phyloP scores from a whole-genome alignment of 179 eudicot genomes.

The Actinidia polygama region DNA sequence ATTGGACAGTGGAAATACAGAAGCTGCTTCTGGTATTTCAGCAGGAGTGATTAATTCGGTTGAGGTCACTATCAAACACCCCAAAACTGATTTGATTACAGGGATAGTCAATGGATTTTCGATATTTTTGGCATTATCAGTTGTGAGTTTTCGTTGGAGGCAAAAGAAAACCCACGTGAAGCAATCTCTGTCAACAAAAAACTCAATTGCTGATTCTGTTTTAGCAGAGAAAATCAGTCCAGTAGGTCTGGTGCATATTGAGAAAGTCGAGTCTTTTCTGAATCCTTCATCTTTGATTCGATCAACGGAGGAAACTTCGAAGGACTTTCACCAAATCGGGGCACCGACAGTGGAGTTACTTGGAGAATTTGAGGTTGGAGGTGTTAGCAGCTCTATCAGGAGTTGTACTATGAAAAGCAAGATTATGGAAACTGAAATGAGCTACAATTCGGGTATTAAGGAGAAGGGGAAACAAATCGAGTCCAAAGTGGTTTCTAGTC shows the following conservation, averaged over 20 bases:
- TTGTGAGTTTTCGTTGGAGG: constrained; percentile 5
- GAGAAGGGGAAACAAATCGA: constrained; percentile 8
- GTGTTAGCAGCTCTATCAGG: constrained; percentile 21
- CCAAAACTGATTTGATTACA: neutral
- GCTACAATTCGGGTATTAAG: neutral
- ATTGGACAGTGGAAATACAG: neutral
- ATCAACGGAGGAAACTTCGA: constrained; percentile 11
- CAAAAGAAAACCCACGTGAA: neutral
- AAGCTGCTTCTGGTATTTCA: neutral
- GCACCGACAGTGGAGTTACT: constrained; percentile 46
- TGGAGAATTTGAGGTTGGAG: constrained; percentile 46
- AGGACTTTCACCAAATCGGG: constrained; percentile 17
- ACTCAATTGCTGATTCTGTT: neutral
- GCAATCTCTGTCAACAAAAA: neutral
- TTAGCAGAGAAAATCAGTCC: constrained; percentile 18
- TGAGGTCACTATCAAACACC: neutral
- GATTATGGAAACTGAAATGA: constrained; percentile 17
- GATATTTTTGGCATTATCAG: neutral
- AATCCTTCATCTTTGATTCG: constrained; percentile 10
- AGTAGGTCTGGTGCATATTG: neutral
- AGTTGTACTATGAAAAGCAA: constrained; percentile 18
- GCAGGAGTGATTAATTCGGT: neutral
- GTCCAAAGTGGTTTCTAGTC: constrained; percentile 8
- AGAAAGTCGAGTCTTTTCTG: constrained; percentile 22
- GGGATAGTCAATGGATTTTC: neutral